Percentiles rank a stretch among this genome's conserved stretches.
phyloP scores from a whole-genome alignment of 1,139 yeast species.

The Lodderomyces jiufengensis region DNA sequence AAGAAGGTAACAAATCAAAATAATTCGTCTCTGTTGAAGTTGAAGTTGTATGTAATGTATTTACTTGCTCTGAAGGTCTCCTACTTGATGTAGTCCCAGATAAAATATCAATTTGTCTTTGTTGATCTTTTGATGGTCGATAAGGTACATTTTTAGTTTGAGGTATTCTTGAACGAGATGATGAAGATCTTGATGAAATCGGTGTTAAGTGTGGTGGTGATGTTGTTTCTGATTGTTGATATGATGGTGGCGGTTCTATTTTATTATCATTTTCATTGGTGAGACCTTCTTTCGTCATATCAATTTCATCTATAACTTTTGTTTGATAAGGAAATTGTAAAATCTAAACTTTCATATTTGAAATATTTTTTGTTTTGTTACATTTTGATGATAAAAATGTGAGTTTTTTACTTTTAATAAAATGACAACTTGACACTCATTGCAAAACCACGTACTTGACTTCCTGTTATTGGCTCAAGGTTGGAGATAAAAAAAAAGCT shows the following conservation, averaged over 20 bases:
- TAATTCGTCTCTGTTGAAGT: conserved; percentile 41
- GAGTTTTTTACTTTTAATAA: no score
- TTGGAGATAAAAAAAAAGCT: no score
- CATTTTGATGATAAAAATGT: no score
- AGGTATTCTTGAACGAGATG: not conserved
- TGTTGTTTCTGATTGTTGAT: not conserved
- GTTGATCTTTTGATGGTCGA: conserved; percentile 34
- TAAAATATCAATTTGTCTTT: conserved; percentile 30
- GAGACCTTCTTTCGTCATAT: no score
- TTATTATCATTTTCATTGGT: no score
- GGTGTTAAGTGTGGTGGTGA: not conserved
- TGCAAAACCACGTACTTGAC: no score
- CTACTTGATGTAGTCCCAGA: conserved; percentile 10
- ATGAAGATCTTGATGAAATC: not conserved
- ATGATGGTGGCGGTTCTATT: conserved; percentile 2
- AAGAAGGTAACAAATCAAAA: conserved; percentile 58
- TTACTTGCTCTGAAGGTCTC: conserved; percentile 10
- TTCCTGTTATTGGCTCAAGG: no score
- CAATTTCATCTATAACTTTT: no score
- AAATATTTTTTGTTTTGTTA: no score
- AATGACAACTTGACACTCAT: no score
- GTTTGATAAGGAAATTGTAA: no score
- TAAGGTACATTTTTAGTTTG: conserved; percentile 27
- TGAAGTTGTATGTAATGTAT: conserved; percentile 22
- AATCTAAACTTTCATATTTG: no score